Base-by-base conservation (phyloP, 2,329 filamentous ascomycete species). In the Didymella glomerata region DNA sequence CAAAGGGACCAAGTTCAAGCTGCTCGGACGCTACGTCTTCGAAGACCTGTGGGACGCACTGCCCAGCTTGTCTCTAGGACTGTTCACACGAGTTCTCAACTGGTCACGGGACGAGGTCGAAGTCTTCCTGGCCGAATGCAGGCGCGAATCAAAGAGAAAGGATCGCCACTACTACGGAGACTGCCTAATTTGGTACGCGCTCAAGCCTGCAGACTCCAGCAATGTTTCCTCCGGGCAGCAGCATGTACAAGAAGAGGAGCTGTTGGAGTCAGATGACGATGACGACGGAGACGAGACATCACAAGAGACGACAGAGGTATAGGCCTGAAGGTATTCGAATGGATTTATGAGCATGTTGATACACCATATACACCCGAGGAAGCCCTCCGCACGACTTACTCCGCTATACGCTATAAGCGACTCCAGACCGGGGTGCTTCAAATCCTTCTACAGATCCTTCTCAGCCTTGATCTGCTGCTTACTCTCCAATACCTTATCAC, bases 11-110 rank as follows among this genome's bases (percentile, higher is more conserved):
- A 71, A 68, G 25, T 66, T 64, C 30, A 75, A 73, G 55, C 44
- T 70, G 4, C 61, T 75, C 0, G 71, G 72, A 2, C 63, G 63
- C 25, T 74, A 66, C 22, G 68, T 65, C 5, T 62, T 65, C 16
- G 68, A 73, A 24, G 71, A 75, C 49, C 42, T 72, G 0, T 67
- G 66, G 63, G 71, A 72, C 27, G 71, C 66, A 60, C 59, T 74
- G 4, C 67, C 68, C 1, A 69, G 66, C 24, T 63, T 67, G 34
- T 65, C 68, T 1, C 50, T 75, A 11, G 63, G 65, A 1, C 54
- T 75, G 3, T 75, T 75, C 28, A 74, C 71, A 0, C 61, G 67
- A n/a, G 64, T 73, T 9, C 46, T 73, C 18, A 63, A 66, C 20
- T 74, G 70, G 70, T 68, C 62, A 8, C 56, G 67, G 25, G 68